Conservation (phyloP, 495 filamentous ascomycete genomes). For the Trypethelium eluteriae region DNA sequence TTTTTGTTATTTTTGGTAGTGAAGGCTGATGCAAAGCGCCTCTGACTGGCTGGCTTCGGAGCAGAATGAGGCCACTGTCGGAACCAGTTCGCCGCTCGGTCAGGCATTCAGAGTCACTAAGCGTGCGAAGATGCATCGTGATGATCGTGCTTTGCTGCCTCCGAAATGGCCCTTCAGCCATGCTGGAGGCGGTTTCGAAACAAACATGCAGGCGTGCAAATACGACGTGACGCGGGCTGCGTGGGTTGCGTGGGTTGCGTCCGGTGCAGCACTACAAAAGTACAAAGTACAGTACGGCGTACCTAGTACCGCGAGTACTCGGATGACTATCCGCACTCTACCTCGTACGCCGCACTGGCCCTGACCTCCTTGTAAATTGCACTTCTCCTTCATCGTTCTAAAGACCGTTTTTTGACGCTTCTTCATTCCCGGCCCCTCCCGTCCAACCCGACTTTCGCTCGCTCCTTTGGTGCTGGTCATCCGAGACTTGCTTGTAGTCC, state of each 20-base stretch:
- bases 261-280: too few species aligned
- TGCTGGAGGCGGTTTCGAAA: background rate
- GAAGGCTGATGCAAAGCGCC: background rate
- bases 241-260: too few species aligned
- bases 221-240: too few species aligned
- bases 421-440: background rate
- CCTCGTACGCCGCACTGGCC: slow-evolving; percentile 8
- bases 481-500: background rate
- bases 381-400: background rate
- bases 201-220: background rate
- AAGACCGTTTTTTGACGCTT: background rate
- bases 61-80: background rate
- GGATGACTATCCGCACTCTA: background rate
- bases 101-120: background rate
- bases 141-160: background rate
- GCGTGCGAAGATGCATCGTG: background rate
- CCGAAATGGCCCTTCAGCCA: background rate
- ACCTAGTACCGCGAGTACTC: background rate
- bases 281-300: too few species aligned
- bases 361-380: background rate
- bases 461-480: background rate
- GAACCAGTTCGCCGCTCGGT: background rate
- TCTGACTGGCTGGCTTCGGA: slow-evolving; percentile 4
- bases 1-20: slow-evolving; percentile 1
- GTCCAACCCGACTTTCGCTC: background rate